Base-by-base conservation (phyloP, 2,329 filamentous ascomycete genomes). In the Clonostachys chloroleuca region DNA sequence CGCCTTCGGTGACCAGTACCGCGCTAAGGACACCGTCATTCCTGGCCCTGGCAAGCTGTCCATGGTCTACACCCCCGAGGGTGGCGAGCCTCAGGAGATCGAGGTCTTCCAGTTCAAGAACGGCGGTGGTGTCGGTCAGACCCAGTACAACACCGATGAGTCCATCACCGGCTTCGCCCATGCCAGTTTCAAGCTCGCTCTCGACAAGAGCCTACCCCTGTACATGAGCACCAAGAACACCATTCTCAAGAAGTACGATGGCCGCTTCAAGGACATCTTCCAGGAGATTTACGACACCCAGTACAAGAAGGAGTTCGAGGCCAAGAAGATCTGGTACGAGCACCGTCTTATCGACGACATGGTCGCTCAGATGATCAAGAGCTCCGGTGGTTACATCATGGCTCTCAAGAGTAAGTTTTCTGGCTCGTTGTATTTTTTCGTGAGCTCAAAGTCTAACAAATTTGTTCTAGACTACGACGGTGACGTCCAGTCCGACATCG, bases 151-250 rank as follows among this genome's bases (percentile, higher is more conserved):
- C 82, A 97, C 94, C 24, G 86, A 94, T 62, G 94, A 96, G 68
- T 94, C 88, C 64, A 99, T 99, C 69, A 75, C 78, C 47, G 94
- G 94, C 52, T 99, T 99, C 63, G 94, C 94, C 48, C 94, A 97
- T 66, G 88, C 94, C 53, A 92, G 86, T 58, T 97, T 99, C 84
- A 95, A 96, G 84, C 83, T 96, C 57, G 92, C 94, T 34, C 74
- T 97, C 42, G 78, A 83, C 69, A 94, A 96, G 81, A 77, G 77
- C 54, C 77, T 95, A 56, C 94, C 94, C n/a, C 78, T 99, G 62
- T 99, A 97, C 79, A 95, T 97, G 92, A 96, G 90, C 81, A 99
- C 94, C 72, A 99, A 99, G 87, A 97, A 97, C 81, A 99, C 94
- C 59, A 99, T 99, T 60, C 77, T 99, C 58, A 99, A 99, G 81